Evolutionary conservation across 306 rosid genomes (phyloP), one percentile per base, ranked within the genome.

Genomic region (Gleditsia sinensis): DNA sequence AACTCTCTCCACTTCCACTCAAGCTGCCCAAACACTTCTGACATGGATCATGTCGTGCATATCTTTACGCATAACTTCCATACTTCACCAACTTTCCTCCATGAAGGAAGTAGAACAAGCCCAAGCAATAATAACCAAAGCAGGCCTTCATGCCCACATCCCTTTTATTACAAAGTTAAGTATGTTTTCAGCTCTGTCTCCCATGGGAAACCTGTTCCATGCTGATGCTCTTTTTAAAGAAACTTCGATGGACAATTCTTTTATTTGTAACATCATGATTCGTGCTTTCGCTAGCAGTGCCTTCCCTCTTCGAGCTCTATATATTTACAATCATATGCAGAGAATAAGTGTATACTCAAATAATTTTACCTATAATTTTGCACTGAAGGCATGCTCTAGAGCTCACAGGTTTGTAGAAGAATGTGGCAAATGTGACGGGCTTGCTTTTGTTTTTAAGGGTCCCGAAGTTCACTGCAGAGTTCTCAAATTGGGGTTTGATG

Each of bases 361-460:
- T 67, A 54, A 75, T 67, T 83, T 81, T 21, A 87, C 94, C 24
- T 88, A 27, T 68, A 88, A 78, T 75, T 91, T 91, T 58, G 88
- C 78, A 3, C 83, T 91, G 33, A 86, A 83, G 61, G 96, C 94
- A 0, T 88, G 96, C 25, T 87, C 90, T 4, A 83, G 79, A 83
- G 86, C 84, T 24, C 50, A 80, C 49, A 83, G 72, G 77, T 60
- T 70, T 34, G 36, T 53, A 30, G 79, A 77, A 17, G 82, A 71
- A 40, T 79, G 80, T 36, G 77, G 32, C 3, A 45, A 1, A 7
- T 60, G 28, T 46, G 73, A 34, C 43, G 82, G 48, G 25, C 27
- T 64, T 23, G 75, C 57, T 30, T 14, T 86, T 76, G 68, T 27
- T 80, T 43, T 74, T 20, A 91, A 91, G 79, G 97, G 97, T 3